Percentiles rank a stretch among this genome's conserved stretches.
These are phyloP conservation scores for Dactylellina cionopaga DNA, from an alignment of 2,329 filamentous ascomycete species.

Conservation along the genomic window DNA sequence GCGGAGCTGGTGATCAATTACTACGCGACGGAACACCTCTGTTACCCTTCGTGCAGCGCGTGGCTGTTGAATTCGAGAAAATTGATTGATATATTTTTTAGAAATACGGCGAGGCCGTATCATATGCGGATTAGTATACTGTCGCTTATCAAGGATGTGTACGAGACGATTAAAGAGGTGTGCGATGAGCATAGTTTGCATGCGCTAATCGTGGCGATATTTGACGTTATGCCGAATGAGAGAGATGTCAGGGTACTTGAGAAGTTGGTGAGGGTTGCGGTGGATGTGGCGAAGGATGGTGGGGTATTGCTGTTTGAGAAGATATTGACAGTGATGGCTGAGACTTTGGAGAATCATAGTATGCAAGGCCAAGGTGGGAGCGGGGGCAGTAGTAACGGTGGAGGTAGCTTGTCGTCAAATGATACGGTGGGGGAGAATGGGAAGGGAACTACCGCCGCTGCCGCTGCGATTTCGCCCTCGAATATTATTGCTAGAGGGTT, in stretches of 20 bases:
- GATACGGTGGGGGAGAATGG: slow-evolving; percentile 58
- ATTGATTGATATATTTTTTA: slow-evolving; percentile 72
- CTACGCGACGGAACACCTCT: slow-evolving; percentile 74
- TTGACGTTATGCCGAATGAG: slow-evolving; percentile 72
- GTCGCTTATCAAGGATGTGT: slow-evolving; percentile 67
- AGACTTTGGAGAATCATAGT: slow-evolving; percentile 57
- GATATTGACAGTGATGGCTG: slow-evolving; percentile 65
- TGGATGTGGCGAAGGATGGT: slow-evolving; percentile 71
- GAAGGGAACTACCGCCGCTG: slow-evolving; percentile 46
- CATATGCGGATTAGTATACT: slow-evolving; percentile 72
- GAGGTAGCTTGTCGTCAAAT: no score
- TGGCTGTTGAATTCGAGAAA: slow-evolving; percentile 74
- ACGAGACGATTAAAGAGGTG: slow-evolving; percentile 66
- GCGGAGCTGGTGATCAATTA: slow-evolving; percentile 73
- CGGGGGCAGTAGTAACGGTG: slow-evolving; percentile 57
- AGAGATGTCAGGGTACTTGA: slow-evolving; percentile 73
- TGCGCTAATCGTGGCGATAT: slow-evolving; percentile 70
- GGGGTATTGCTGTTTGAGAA: slow-evolving; percentile 70
- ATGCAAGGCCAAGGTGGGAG: slow-evolving; percentile 49
- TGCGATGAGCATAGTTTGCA: slow-evolving; percentile 69
- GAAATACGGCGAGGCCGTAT: slow-evolving; percentile 70
- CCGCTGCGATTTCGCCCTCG: slow-evolving; percentile 65
- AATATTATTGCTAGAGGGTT: slow-evolving; percentile 78
- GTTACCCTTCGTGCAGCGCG: slow-evolving; percentile 74
- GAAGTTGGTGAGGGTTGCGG: slow-evolving; percentile 72